Conservation (phyloP, 768 basidiomycete genomes). For the Cyclocybe cylindracea region DNA sequence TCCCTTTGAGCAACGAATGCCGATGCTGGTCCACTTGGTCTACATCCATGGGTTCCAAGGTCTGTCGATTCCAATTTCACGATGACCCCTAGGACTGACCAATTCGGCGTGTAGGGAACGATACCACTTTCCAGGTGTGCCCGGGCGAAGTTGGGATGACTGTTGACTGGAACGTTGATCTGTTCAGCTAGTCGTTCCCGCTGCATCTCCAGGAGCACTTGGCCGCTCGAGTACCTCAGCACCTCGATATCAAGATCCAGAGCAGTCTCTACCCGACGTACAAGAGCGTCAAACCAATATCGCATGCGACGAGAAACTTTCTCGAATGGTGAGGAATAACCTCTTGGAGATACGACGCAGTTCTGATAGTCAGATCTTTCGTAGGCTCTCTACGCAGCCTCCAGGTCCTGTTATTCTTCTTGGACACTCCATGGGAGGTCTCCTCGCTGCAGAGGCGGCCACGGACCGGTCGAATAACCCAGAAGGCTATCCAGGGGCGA, state of each 20-base stretch:
- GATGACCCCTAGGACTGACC: neutral
- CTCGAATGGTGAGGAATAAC: constrained; percentile 46
- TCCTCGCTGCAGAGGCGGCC: constrained; percentile 59
- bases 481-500: constrained; percentile 20
- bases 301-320: constrained; percentile 51
- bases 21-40: constrained; percentile 47
- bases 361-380: neutral
- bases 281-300: constrained; percentile 55
- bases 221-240: constrained; percentile 30
- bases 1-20: constrained; percentile 8
- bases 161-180: constrained; percentile 1
- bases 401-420: constrained; percentile 56
- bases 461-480: constrained; percentile 40
- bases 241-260: constrained; percentile 39
- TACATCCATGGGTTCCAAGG: constrained; percentile 64
- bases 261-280: constrained; percentile 62
- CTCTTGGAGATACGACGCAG: neutral
- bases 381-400: constrained; percentile 55
- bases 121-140: constrained; percentile 56
- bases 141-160: constrained; percentile 2
- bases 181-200: constrained; percentile 47
- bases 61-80: constrained; percentile 31
- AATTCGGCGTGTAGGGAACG: constrained; percentile 41
- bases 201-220: constrained; percentile 51
- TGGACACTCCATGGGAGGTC: constrained; percentile 64